Conservation (phyloP, 495 filamentous ascomycete genomes). For the Podospora sp. region DNA sequence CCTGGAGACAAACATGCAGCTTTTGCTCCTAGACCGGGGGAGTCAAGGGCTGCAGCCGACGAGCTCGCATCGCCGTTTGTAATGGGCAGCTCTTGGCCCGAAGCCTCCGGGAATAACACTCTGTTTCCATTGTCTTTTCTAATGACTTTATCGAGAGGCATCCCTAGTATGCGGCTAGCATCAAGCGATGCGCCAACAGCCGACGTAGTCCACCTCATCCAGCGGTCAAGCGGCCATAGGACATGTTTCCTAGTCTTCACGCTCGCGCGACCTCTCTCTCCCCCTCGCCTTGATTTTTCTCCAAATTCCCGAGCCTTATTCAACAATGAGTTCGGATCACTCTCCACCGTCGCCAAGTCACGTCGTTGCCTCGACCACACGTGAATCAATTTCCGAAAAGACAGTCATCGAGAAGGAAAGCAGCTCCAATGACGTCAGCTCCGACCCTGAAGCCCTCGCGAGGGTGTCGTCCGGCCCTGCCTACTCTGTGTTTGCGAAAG, state of each 20-base stretch:
- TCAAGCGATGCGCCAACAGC: not conserved
- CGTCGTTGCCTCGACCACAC: not conserved
- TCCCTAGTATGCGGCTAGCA: not conserved
- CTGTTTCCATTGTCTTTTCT: not conserved
- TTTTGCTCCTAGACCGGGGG: not conserved
- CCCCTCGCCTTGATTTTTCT: not conserved
- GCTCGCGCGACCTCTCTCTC: not conserved
- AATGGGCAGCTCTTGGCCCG: not conserved
- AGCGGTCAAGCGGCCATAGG: not conserved
- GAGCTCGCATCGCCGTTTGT: not conserved
- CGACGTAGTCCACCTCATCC: not conserved
- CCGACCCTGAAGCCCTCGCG: constrained; percentile 32
- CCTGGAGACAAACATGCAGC: not conserved
- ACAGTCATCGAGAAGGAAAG: not conserved
- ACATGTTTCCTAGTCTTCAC: not conserved
- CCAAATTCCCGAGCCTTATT: not conserved
- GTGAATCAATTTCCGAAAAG: not conserved
- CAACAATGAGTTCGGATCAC: not conserved
- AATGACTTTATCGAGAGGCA: not conserved
- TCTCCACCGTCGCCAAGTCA: not conserved
- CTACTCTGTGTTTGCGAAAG: constrained; percentile 60
- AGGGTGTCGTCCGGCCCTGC: constrained; percentile 44
- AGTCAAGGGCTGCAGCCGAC: not conserved
- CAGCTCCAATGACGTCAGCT: constrained; percentile 5
- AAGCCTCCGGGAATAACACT: not conserved